A percentile compares a stretch with the other conserved stretches of the same genome.
Evolutionary conservation across 306 rosid genomes (phyloP).

Genomic region (Chamaecrista fasciculata): DNA sequence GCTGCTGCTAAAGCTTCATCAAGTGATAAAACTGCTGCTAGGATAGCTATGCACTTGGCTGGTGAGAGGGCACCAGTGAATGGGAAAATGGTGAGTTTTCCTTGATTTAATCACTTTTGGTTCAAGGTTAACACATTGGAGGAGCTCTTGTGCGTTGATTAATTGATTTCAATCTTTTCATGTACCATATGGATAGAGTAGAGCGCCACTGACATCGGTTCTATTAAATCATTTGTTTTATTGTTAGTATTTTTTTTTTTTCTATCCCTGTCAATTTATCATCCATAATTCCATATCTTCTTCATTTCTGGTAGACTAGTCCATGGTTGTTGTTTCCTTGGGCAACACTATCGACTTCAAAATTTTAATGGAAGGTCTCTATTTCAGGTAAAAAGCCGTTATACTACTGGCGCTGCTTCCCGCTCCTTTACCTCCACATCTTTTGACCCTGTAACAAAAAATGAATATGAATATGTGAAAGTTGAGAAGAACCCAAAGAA

Average conservation of each 20-base stretch:
- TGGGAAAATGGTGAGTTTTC: slow-evolving; percentile 79
- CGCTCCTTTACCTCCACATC: slow-evolving; percentile 95
- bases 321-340: not conserved
- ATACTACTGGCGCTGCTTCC: slow-evolving; percentile 94
- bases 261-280: not conserved
- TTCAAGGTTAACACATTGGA: not conserved
- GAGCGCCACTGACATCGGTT: not conserved
- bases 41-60: slow-evolving; percentile 91
- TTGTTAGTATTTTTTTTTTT: not conserved
- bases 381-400: slow-evolving; percentile 84
- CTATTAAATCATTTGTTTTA: not conserved
- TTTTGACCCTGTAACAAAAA: slow-evolving; percentile 84
- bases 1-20: slow-evolving; percentile 92
- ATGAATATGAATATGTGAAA: slow-evolving; percentile 84
- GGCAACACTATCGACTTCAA: slow-evolving; percentile 16
- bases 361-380: slow-evolving; percentile 19
- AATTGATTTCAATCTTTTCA: slow-evolving; percentile 23
- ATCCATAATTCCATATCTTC: not conserved
- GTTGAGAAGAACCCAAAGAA: slow-evolving; percentile 96
- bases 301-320: not conserved
- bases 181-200: slow-evolving; percentile 9
- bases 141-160: slow-evolving; percentile 7
- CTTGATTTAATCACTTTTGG: not conserved
- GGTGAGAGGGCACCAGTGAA: slow-evolving; percentile 94
- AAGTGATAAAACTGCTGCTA: slow-evolving; percentile 90